Base-by-base conservation (phyloP, 805 yeast species). In the Jamesozyma spencerorum region DNA sequence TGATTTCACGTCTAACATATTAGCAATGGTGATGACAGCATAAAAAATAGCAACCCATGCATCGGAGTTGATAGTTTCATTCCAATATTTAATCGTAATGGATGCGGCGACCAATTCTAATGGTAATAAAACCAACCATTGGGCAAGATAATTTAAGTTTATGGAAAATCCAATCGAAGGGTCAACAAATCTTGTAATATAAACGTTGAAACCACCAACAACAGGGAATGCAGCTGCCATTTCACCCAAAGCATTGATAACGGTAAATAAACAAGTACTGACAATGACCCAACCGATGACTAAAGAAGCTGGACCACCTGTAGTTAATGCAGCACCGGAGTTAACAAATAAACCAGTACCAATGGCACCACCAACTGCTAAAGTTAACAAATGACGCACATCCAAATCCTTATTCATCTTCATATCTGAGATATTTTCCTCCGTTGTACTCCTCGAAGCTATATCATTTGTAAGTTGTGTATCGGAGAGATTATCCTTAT, bases 291-390 rank as follows among this genome's bases (percentile, higher is more conserved):
- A 72, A 45, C 74, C 79, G 32, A 79, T 72, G 38, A 79, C 66
- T 28, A 79, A 57, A 27, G 80, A 72, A 2, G 77, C 83, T 4
- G 84, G 81, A 32, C 86, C 86, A 52, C 81, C 81, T 15, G 70
- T 66, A 28, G 57, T 55, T 44, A 81, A 63, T 1, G 82, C 75
- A 33, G 70, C 60, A 40, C 84, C 85, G 2, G 81, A 71, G 43
- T 83, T 84, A 40, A 79, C 73, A 46, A 80, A 77, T 41, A 79
- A 61, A 54, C 86, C 85, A 0, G 84, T 77, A 44, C 85, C 85
- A 30, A 79, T 74, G 32, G 79, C 70, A 35, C 82, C 79, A 31
- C 84, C 84, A 34, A 80, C 74, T 28, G 85, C 77, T 45, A 80
- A 72, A 74, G 80, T 77, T 48, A 77, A 77, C 51, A 79, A 56